Base-by-base conservation (phyloP, 768 basidiomycete species). In the Rhodotorula graminis region DNA sequence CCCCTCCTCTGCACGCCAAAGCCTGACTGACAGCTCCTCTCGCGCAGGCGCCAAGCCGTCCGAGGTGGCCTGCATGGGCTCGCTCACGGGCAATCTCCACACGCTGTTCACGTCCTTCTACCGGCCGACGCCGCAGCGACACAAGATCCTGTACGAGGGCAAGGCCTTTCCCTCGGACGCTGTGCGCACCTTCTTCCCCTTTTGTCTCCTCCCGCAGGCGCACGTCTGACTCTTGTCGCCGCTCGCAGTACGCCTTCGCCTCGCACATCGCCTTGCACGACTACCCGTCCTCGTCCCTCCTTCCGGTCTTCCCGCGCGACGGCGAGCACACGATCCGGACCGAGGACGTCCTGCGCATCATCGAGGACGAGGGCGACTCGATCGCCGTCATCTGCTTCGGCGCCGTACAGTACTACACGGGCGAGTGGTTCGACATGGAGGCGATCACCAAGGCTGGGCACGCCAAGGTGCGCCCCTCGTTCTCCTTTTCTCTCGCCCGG, bases 111-210 rank as follows among this genome's bases (percentile, higher is more conserved):
- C 75, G 79, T 88, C 88, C 37, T 98, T 99, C 83, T 98, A 97
- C 83, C 88, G 89, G 70, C 96, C 96, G 29, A 92, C 90, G 40
- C 78, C 85, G 65, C 84, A 85, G 74, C 88, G 93, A 64, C 93
- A 86, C 84, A 98, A 94, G 85, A 93, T 99, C 80, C 84, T 99
- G 69, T 95, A 92, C 82, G 96, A 99, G 84, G 87, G 88, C 55
- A 89, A 86, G 70, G 93, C 94, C 4, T 99, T 99, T 82, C 94
- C 96, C 78, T 94, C 92, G 81, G 96, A 99, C 85, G 90, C 92
- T 84, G 95, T 91, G 67, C 75, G 86, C 57, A 3, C 44, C 59
- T 63, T 64, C 49, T 49, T 23, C 47, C 18, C 16, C 4, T 11
- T 21, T 60, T 12, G 52, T 21, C 59, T 44, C 37, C 25, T 10